Evolutionary conservation across 106 monocot species (phyloP).

Genomic region (Dioscorea zingiberensis): DNA sequence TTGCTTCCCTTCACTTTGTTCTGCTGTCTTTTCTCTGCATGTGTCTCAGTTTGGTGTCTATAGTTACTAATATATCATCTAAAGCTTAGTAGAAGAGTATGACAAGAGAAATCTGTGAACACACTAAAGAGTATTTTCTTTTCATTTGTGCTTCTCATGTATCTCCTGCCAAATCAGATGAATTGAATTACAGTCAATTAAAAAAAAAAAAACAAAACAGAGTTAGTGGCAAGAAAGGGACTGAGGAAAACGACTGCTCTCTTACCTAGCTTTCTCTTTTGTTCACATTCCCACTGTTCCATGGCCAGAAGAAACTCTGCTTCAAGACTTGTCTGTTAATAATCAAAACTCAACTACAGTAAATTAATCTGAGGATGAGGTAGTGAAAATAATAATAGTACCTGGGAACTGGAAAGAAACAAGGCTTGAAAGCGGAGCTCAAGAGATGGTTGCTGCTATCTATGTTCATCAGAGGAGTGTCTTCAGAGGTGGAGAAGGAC

Average conservation of each 20-base stretch:
- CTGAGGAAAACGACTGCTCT: background rate
- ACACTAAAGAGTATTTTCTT: background rate
- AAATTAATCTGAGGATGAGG: too few relatives aligned
- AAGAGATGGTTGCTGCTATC: slow-evolving; percentile 12
- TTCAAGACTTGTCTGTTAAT: too few relatives aligned
- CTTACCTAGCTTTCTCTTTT: background rate
- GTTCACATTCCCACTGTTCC: background rate
- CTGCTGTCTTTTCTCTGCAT: background rate
- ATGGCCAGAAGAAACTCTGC: background rate
- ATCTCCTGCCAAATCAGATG: background rate
- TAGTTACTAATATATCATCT: background rate
- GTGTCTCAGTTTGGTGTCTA: background rate
- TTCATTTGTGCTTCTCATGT: background rate
- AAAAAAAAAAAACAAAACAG: too few relatives aligned
- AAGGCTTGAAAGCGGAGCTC: slow-evolving; percentile 44
- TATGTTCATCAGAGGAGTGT: too few relatives aligned
- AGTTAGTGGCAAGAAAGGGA: too few relatives aligned
- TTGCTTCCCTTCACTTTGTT: background rate
- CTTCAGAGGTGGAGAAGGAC: slow-evolving; percentile 14
- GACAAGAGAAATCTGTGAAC: background rate
- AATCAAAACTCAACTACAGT: too few relatives aligned
- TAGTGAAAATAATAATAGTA: too few relatives aligned
- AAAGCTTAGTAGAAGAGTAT: background rate
- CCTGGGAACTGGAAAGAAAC: slow-evolving; percentile 72
- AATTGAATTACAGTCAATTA: background rate